These are phyloP conservation scores for Annona squamosa DNA, from an alignment of 164 flowering plant genomes.

Conservation along the genomic window DNA sequence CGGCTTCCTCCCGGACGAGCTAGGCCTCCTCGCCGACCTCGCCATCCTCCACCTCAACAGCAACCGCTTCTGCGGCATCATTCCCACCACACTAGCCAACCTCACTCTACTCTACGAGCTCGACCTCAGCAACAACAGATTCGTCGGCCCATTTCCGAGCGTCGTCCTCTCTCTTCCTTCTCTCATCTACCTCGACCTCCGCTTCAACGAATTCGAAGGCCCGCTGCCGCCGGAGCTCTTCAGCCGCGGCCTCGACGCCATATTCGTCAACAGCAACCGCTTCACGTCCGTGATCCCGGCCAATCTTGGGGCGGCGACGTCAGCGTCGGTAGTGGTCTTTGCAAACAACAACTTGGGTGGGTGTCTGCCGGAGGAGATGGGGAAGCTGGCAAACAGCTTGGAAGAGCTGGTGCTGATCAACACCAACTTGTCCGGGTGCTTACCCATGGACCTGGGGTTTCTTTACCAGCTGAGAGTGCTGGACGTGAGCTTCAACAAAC, in stretches of 20 bases:
- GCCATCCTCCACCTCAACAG: slow-evolving; percentile 62
- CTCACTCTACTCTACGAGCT: slow-evolving; percentile 61
- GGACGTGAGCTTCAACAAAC: slow-evolving; percentile 60
- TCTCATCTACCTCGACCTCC: slow-evolving; percentile 57
- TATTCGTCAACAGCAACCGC: slow-evolving; percentile 64
- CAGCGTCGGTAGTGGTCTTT: slow-evolving; percentile 57
- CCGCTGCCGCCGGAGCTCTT: slow-evolving; percentile 55
- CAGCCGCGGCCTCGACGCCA: slow-evolving; percentile 42
- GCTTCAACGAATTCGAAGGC: slow-evolving; percentile 81
- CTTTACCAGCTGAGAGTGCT: slow-evolving; percentile 51
- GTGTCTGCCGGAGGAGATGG: slow-evolving; percentile 54
- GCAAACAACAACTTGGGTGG: slow-evolving; percentile 73
- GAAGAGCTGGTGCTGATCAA: slow-evolving; percentile 62
- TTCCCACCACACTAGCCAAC: slow-evolving; percentile 44
- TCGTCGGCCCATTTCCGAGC: slow-evolving; percentile 58
- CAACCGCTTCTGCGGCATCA: slow-evolving; percentile 71
- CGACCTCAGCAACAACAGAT: slow-evolving; percentile 75
- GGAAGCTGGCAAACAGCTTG: slow-evolving; percentile 39
- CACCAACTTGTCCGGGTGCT: slow-evolving; percentile 54
- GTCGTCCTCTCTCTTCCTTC: slow-evolving; percentile 56
- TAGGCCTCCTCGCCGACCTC: slow-evolving; percentile 68
- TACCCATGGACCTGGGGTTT: slow-evolving; percentile 60
- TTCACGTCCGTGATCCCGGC: slow-evolving; percentile 41
- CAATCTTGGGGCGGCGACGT: slow-evolving; percentile 21
- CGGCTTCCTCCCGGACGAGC: slow-evolving; percentile 54